Conservation (phyloP, 2,329 filamentous ascomycete genomes). For the Talaromyces sp. region DNA sequence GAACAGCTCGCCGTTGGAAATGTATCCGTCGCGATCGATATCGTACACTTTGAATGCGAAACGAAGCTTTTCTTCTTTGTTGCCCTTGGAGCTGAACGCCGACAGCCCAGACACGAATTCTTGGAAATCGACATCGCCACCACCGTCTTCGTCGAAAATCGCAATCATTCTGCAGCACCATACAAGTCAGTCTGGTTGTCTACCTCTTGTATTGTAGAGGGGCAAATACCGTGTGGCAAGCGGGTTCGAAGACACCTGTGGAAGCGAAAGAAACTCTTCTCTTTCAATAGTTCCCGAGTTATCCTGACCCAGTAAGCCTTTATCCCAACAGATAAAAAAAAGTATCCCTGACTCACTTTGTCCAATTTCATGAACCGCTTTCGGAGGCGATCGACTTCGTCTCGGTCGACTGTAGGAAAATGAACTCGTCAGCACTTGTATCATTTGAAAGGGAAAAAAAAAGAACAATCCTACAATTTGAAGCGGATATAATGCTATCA, state of each 20-base stretch:
- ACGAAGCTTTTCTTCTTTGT: slow-evolving; percentile 96
- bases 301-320: slow-evolving; percentile 56
- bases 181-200: background rate
- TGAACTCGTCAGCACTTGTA: background rate
- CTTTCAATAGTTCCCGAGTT: slow-evolving; percentile 98
- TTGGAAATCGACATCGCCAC: slow-evolving; percentile 96
- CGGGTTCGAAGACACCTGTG: slow-evolving; percentile 96
- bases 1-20: slow-evolving; percentile 97
- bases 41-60: slow-evolving; percentile 99
- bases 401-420: slow-evolving; percentile 71
- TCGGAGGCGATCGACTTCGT: slow-evolving; percentile 90
- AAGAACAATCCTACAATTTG: slow-evolving; percentile 69
- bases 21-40: slow-evolving; percentile 97
- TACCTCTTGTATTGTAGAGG: background rate
- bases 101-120: slow-evolving; percentile 95
- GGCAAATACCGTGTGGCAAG: slow-evolving; percentile 78
- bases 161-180: slow-evolving; percentile 75
- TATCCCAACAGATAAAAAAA: background rate
- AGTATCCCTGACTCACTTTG: slow-evolving; percentile 59
- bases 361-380: slow-evolving; percentile 99
- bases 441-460: background rate
- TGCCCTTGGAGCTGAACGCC: slow-evolving; percentile 95
- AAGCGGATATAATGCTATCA: slow-evolving; percentile 92
- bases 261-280: slow-evolving; percentile 94
- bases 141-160: slow-evolving; percentile 97